A percentile compares a stretch with the other conserved stretches of the same genome.
Evolutionary conservation across 2,329 filamentous ascomycete genomes (phyloP).

Genomic region (Scedosporium boydii): DNA sequence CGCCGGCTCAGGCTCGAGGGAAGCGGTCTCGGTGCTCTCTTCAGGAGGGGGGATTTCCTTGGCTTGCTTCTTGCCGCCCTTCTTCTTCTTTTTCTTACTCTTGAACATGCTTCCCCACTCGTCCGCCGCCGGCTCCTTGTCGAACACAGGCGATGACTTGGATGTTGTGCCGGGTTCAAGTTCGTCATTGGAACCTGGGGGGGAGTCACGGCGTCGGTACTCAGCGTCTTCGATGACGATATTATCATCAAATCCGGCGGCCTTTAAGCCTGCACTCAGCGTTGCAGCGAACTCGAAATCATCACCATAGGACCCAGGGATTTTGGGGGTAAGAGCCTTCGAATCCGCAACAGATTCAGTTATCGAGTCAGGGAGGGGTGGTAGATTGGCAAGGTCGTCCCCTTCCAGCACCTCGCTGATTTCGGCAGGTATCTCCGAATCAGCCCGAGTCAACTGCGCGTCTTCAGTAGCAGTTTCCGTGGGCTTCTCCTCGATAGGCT

Average conservation of each 20-base stretch:
- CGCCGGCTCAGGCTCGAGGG: neutral
- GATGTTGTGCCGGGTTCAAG: slow-evolving; percentile 27
- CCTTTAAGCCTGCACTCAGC: slow-evolving; percentile 56
- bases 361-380: neutral
- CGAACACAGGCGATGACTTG: neutral
- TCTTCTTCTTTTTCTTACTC: slow-evolving; percentile 22
- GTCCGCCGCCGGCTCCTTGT: slow-evolving; percentile 9
- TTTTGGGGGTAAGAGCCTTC: neutral
- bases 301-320: slow-evolving; percentile 54
- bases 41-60: slow-evolving; percentile 3
- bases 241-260: slow-evolving; percentile 62
- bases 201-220: slow-evolving; percentile 55
- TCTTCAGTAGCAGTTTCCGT: neutral
- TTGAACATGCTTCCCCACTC: slow-evolving; percentile 18
- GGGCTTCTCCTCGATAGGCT: slow-evolving; percentile 1
- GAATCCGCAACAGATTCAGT: slow-evolving; percentile 1
- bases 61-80: slow-evolving; percentile 13
- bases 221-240: slow-evolving; percentile 58
- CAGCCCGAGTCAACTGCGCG: no score
- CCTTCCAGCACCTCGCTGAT: neutral
- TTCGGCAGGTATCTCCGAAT: no score
- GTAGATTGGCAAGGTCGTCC: neutral
- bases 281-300: slow-evolving; percentile 63
- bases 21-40: neutral
- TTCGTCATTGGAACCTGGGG: slow-evolving; percentile 48